These are phyloP conservation scores for Ophiostoma perfectum DNA, from an alignment of 2,329 filamentous ascomycete genomes.

Conservation along the genomic window DNA sequence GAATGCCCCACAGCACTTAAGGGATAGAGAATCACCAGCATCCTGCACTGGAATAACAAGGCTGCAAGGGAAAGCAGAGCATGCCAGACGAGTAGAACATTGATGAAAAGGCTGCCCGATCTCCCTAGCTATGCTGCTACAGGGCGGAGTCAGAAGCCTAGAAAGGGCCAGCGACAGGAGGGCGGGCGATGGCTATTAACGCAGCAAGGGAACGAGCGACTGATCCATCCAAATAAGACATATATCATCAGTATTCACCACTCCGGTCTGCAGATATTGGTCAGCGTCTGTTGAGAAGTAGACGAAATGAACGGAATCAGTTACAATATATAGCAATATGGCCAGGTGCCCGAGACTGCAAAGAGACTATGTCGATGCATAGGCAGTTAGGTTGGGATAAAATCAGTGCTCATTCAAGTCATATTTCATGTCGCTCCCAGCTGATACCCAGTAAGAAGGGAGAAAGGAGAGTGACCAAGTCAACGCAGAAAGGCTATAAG, in stretches of 20 bases:
- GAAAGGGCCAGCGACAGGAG: not conserved
- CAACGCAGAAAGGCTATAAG: not conserved
- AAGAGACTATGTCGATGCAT: no score
- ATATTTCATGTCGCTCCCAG: not conserved
- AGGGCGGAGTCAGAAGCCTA: not conserved
- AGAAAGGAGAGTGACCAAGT: not conserved
- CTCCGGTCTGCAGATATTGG: not conserved
- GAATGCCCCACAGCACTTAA: constrained; percentile 1
- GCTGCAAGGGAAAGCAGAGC: constrained; percentile 8
- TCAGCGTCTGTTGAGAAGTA: not conserved
- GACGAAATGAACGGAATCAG: no score
- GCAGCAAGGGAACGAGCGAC: not conserved
- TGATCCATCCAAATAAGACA: no score
- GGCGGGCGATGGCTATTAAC: constrained; percentile 1
- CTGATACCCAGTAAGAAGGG: not conserved
- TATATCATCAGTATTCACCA: no score
- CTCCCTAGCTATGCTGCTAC: not conserved
- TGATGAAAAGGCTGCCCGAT: not conserved
- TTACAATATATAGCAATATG: no score
- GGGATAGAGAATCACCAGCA: constrained; percentile 4
- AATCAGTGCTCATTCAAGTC: not conserved
- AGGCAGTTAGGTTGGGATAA: no score
- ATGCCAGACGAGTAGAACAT: not conserved
- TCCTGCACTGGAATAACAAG: not conserved
- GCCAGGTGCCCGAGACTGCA: no score